These are phyloP conservation scores for Dalbergia cochinchinensis DNA, from an alignment of 306 rosid genomes.

Conservation along the genomic window DNA sequence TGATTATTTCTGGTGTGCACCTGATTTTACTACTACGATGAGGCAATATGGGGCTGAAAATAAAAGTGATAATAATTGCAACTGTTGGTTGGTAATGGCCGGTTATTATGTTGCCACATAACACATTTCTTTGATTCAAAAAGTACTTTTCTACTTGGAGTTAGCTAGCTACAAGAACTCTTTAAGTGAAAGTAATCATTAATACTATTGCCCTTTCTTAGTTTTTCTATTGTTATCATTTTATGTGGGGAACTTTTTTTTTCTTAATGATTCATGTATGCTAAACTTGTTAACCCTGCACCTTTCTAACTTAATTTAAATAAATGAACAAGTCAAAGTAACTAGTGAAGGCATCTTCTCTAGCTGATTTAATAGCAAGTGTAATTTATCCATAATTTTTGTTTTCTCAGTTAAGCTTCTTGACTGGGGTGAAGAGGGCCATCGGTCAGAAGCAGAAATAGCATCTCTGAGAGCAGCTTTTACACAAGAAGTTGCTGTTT, in stretches of 20 bases:
- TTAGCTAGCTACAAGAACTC: constrained; percentile 36
- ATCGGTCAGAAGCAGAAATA: constrained; percentile 94
- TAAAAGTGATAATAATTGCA: constrained; percentile 39
- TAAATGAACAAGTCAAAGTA: constrained; percentile 26
- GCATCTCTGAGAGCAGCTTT: constrained; percentile 96
- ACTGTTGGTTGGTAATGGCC: constrained; percentile 28
- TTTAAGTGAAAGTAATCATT: constrained; percentile 37
- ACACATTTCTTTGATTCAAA: constrained; percentile 39
- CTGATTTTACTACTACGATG: constrained; percentile 39
- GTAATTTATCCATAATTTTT: constrained; percentile 38
- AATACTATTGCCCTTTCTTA: neutral
- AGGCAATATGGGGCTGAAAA: constrained; percentile 39
- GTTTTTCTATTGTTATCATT: neutral
- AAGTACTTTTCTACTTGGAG: constrained; percentile 23
- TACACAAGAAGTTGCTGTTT: constrained; percentile 97
- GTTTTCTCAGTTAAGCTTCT: constrained; percentile 86
- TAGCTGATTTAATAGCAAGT: constrained; percentile 33
- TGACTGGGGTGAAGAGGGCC: constrained; percentile 99
- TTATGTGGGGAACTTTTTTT: constrained; percentile 23
- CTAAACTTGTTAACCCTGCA: constrained; percentile 15
- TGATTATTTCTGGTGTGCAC: constrained; percentile 49
- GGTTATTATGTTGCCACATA: constrained; percentile 49
- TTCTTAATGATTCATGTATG: constrained; percentile 19
- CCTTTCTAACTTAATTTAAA: constrained; percentile 25
- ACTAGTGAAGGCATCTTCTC: constrained; percentile 23